These are phyloP conservation scores for Stipa capillata DNA, from an alignment of 176 grass and related monocot species.

Conservation along the genomic window DNA sequence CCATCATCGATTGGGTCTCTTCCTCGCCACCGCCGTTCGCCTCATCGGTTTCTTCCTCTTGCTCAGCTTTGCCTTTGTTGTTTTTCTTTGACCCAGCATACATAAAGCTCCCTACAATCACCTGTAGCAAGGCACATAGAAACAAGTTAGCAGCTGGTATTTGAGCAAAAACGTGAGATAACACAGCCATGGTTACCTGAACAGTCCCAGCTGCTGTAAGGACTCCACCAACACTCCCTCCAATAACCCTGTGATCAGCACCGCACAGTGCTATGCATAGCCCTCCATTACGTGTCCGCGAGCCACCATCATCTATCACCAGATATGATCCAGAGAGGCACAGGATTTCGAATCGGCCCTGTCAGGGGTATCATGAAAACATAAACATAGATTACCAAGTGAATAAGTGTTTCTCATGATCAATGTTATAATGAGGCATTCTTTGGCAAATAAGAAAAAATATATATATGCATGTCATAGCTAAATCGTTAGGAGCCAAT, in stretches of 20 bases:
- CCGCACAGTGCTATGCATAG: slow-evolving; percentile 58
- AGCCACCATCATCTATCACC: slow-evolving; percentile 43
- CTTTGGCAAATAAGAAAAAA: background rate
- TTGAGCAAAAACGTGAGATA: too few species aligned
- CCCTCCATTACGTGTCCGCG: slow-evolving; percentile 40
- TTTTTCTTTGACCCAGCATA: slow-evolving; percentile 37
- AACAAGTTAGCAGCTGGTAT: too few species aligned
- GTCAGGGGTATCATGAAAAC: slow-evolving; percentile 2
- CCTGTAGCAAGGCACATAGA: slow-evolving; percentile 5
- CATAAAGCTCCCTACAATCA: slow-evolving; percentile 52
- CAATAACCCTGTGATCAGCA: slow-evolving; percentile 50
- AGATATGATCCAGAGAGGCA: slow-evolving; percentile 75
- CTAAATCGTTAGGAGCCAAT: too few species aligned
- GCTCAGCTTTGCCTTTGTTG: slow-evolving; percentile 29
- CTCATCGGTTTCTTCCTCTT: slow-evolving; percentile 3
- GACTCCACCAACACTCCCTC: slow-evolving; percentile 56
- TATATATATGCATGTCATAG: background rate
- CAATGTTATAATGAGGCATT: background rate
- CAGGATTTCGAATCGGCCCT: slow-evolving; percentile 75
- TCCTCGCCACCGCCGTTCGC: background rate
- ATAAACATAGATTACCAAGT: background rate
- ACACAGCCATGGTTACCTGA: slow-evolving; percentile 36
- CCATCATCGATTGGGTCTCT: background rate
- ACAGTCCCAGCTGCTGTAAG: slow-evolving; percentile 59
- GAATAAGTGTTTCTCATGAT: background rate